Evolutionary conservation across 441 rosid genomes (phyloP).

Genomic region (Arabidopsis lyrata): DNA sequence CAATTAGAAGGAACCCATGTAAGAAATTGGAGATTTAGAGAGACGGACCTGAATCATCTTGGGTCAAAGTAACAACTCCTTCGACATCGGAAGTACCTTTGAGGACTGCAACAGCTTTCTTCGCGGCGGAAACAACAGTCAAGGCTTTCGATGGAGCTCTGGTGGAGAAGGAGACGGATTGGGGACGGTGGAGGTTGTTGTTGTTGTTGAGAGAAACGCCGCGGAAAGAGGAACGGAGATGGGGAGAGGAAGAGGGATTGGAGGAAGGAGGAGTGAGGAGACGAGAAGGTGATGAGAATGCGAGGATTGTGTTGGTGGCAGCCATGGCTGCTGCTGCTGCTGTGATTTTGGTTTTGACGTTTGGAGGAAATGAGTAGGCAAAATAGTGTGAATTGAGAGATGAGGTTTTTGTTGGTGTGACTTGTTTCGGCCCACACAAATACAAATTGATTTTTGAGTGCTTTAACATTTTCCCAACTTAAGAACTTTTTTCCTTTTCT

Average conservation of each 20-base stretch:
- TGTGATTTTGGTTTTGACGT: background rate
- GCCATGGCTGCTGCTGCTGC: constrained; percentile 57
- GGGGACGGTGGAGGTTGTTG: constrained; percentile 45
- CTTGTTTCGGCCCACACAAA: background rate
- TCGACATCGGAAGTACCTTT: constrained; percentile 75
- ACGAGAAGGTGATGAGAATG: constrained; percentile 43
- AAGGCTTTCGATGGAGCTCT: constrained; percentile 48
- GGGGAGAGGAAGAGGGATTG: constrained; percentile 25
- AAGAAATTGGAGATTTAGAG: background rate
- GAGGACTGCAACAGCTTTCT: constrained; percentile 90
- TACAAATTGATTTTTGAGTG: background rate
- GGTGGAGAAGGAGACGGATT: constrained; percentile 50
- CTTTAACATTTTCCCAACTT: too few relatives aligned
- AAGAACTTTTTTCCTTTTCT: too few relatives aligned
- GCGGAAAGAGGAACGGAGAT: constrained; percentile 54
- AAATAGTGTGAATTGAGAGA: background rate
- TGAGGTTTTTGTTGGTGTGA: constrained; percentile 2
- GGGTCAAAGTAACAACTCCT: constrained; percentile 85
- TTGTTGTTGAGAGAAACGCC: constrained; percentile 56
- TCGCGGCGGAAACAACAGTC: constrained; percentile 63
- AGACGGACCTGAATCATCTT: constrained; percentile 67
- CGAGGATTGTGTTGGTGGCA: constrained; percentile 55
- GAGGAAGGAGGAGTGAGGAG: constrained; percentile 43
- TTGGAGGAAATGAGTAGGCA: constrained; percentile 27
- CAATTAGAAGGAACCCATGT: background rate